Evolutionary conservation across 306 rosid species (phyloP).

Genomic region (Rosa rugosa): DNA sequence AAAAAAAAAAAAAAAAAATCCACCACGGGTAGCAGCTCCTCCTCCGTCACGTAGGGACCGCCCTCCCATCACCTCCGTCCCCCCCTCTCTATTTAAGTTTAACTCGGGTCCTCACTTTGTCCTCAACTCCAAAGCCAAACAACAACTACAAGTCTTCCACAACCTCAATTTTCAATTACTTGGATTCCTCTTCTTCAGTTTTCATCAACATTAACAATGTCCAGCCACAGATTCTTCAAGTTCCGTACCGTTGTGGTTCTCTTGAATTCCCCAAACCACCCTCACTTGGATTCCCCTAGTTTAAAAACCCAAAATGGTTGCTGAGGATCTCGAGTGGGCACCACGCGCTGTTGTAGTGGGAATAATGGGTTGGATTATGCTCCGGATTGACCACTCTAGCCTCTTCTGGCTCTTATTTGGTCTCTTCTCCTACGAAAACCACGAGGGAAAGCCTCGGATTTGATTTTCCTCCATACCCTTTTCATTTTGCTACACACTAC

Average conservation of each 20-base stretch:
- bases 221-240: constrained; percentile 55
- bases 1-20: no score
- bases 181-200: constrained; percentile 1
- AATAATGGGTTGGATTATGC: constrained; percentile 54
- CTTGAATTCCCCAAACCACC: constrained; percentile 27
- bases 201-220: background rate
- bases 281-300: background rate
- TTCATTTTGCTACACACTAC: background rate
- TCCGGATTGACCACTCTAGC: constrained; percentile 54
- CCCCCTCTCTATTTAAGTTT: background rate
- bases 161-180: background rate
- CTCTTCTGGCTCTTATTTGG: constrained; percentile 67
- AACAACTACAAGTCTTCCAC: background rate
- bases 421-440: constrained; percentile 56
- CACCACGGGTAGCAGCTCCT: background rate
- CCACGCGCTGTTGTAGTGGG: constrained; percentile 35
- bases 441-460: constrained; percentile 69
- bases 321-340: constrained; percentile 40
- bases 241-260: constrained; percentile 62
- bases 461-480: constrained; percentile 19
- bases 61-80: background rate
- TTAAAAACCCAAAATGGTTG: constrained; percentile 39
- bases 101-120: no score
- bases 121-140: background rate
- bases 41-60: background rate